Conservation (phyloP, 345 rosid genomes). For the Boechera retrofracta region DNA sequence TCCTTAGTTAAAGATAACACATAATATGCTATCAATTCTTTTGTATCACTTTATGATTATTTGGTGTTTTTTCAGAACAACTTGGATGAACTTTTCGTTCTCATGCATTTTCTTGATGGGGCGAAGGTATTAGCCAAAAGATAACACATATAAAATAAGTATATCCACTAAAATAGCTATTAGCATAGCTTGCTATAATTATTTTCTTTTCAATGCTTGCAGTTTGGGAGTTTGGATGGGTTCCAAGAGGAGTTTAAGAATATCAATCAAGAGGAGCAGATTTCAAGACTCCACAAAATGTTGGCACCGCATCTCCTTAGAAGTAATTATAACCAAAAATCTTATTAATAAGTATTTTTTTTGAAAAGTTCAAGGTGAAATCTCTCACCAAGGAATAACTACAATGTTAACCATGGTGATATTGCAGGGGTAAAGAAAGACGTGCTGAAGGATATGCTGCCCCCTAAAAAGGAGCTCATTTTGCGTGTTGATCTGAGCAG, state of each 20-base stretch:
- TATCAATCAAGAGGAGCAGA: constrained; percentile 89
- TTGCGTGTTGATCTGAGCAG: constrained; percentile 81
- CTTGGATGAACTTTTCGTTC: constrained; percentile 92
- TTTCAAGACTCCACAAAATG: constrained; percentile 84
- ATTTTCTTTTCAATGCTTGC: constrained; percentile 41
- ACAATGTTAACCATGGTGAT: constrained; percentile 3
- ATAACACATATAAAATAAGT: constrained; percentile 10
- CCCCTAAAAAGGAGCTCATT: constrained; percentile 94
- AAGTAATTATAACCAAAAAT: constrained; percentile 56
- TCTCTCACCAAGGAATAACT: not conserved
- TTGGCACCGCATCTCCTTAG: constrained; percentile 90
- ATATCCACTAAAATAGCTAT: not conserved
- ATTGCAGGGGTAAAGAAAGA: constrained; percentile 89
- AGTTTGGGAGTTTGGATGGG: constrained; percentile 88
- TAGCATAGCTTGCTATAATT: not conserved
- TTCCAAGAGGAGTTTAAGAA: constrained; percentile 86
- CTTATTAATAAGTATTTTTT: constrained; percentile 14
- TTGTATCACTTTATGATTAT: constrained; percentile 18
- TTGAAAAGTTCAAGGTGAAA: constrained; percentile 16
- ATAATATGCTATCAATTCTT: not conserved
- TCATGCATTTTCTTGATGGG: constrained; percentile 98
- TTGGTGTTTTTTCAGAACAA: constrained; percentile 72
- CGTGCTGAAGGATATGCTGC: constrained; percentile 73
- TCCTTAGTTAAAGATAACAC: not conserved
- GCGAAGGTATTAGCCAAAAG: constrained; percentile 64